Base-by-base conservation (phyloP, 116 monocot genomes). In the Posidonia oceanica region DNA sequence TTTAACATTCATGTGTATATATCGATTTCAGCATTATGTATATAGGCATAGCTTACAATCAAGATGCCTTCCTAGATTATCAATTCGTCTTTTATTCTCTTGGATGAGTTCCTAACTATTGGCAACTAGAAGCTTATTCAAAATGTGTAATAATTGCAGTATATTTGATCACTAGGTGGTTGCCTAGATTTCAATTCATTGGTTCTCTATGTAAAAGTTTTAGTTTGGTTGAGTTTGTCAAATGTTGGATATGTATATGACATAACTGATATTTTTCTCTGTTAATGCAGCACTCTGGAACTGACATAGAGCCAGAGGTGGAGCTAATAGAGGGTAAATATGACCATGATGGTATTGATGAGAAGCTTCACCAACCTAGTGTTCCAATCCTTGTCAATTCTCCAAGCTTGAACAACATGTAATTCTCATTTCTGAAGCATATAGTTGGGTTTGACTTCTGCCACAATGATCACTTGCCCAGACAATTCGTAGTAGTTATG, bases 321-420 rank as follows among this genome's bases (percentile, higher is more conserved):
- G 59, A 40, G 38, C 40, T n/a, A 71, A 59, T 40, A 20, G 39
- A 17, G 17, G 18, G 38, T 56, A 20, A 59, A 14, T 37, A 13
- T 69, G 29, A 54, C 53, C 18, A 36, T 17, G 52, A 22, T 44
- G 39, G 22, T 76, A 61, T 39, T 29, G 69, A 63, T 8, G 66
- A 65, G 55, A 71, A 54, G 58, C 13, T 3, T 36, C 23, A 53
- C 51, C 20, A 66, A 7, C 36, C 63, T 69, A 89, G 84, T 69
- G 80, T 76, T 68, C 88, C 93, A 51, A 93, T 93, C 74, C 74
- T 82, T 39, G 89, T 88, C 59, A 69, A 73, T 48, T 18, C 67
- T 38, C 44, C 75, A 66, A 14, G 67, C 17, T 71, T 84, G 36
- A 86, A 86, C 63, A 86, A 86, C 68, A 79, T 61, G 93, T 93